phyloP scores from a whole-genome alignment of 2,329 filamentous ascomycete genomes.

The Chaetomiaceae sp. region DNA sequence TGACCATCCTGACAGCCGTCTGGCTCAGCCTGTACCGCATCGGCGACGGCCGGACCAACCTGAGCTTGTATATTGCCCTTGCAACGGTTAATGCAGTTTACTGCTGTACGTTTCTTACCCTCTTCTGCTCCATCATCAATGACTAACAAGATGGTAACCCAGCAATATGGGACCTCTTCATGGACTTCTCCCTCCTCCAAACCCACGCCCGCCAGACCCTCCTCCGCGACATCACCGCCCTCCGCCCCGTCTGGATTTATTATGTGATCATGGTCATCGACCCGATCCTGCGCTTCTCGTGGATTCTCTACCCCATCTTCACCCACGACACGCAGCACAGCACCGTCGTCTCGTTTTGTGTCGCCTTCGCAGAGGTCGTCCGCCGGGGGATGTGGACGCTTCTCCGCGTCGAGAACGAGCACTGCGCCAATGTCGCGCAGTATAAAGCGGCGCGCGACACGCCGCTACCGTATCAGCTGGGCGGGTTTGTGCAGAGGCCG shows the following conservation, averaged over 20 bases:
- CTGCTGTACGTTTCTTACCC: conserved; percentile 52
- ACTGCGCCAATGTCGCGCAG: conserved; percentile 84
- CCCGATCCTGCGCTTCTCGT: conserved; percentile 82
- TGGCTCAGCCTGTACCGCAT: conserved; percentile 82
- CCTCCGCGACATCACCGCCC: conserved; percentile 73
- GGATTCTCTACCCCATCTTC: conserved; percentile 91
- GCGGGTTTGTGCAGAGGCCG: conserved; percentile 41
- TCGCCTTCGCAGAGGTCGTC: conserved; percentile 74
- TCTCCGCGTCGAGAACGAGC: conserved; percentile 95
- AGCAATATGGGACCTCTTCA: conserved; percentile 89
- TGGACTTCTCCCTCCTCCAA: conserved; percentile 94
- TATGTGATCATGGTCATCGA: conserved; percentile 81
- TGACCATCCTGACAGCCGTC: conserved; percentile 75
- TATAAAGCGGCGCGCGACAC: conserved; percentile 88
- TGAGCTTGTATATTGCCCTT: conserved; percentile 74
- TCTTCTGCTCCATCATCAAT: not conserved
- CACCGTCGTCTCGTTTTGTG: conserved; percentile 72
- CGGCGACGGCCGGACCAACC: conserved; percentile 48
- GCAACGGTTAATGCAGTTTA: conserved; percentile 81
- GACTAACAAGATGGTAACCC: conserved; percentile 11
- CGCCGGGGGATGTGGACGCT: conserved; percentile 87
- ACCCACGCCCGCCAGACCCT: conserved; percentile 61
- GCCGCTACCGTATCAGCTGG: conserved; percentile 72
- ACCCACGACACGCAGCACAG: conserved; percentile 77
- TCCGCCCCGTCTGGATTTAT: conserved; percentile 77